These are phyloP conservation scores for Xylaria telfairii DNA, from an alignment of 495 filamentous ascomycete species.

Conservation along the genomic window DNA sequence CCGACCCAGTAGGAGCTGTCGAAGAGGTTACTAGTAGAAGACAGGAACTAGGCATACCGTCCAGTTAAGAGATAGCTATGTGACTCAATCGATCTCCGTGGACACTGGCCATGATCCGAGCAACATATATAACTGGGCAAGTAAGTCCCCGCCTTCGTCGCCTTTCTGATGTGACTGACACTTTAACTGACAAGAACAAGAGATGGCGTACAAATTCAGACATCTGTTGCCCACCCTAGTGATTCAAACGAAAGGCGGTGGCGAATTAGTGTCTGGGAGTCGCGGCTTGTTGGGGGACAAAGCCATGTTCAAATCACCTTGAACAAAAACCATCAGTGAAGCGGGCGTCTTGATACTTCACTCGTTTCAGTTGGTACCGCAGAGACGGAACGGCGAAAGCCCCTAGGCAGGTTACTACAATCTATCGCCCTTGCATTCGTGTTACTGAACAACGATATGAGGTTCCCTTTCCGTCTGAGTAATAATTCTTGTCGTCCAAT, in stretches of 20 bases:
- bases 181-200: background rate
- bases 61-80: constrained; percentile 18
- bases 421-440: background rate
- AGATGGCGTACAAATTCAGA: background rate
- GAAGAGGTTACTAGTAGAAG: constrained; percentile 64
- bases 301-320: background rate
- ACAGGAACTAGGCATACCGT: constrained; percentile 60
- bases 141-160: background rate
- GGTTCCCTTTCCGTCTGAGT: constrained; percentile 6
- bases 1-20: constrained; percentile 66
- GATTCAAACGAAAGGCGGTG: background rate
- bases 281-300: background rate
- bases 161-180: background rate
- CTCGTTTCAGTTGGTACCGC: background rate
- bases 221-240: background rate
- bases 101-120: background rate
- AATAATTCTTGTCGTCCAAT: constrained; percentile 1
- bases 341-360: background rate
- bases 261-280: background rate
- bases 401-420: background rate
- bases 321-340: background rate
- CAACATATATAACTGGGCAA: background rate
- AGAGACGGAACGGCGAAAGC: background rate
- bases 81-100: constrained; percentile 26
- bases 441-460: background rate